These are phyloP conservation scores for Didymella segeticola DNA, from an alignment of 2,329 filamentous ascomycete genomes.

Conservation along the genomic window DNA sequence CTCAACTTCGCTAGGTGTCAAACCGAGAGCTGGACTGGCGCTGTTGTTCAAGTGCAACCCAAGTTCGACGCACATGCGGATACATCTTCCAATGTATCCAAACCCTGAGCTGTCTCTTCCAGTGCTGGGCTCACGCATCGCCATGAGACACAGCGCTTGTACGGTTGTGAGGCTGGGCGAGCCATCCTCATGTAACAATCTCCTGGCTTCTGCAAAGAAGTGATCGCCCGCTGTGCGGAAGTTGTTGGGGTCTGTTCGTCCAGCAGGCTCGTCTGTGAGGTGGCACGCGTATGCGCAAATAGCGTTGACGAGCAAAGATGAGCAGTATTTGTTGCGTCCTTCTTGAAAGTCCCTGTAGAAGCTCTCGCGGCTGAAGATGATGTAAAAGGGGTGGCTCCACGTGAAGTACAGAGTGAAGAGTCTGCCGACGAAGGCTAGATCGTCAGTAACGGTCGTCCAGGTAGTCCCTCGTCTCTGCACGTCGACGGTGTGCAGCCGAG, in stretches of 20 bases:
- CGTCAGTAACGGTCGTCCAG: constrained; percentile 69
- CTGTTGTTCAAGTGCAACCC: constrained; percentile 64
- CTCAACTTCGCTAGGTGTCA: constrained; percentile 54
- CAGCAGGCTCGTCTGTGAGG: constrained; percentile 70
- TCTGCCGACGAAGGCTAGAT: constrained; percentile 66
- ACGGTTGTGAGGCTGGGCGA: constrained; percentile 72
- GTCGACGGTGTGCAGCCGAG: constrained; percentile 20
- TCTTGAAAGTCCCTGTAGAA: constrained; percentile 71
- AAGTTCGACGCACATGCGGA: constrained; percentile 75
- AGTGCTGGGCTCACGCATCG: constrained; percentile 74
- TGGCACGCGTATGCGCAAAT: constrained; percentile 71
- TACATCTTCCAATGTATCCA: constrained; percentile 74
- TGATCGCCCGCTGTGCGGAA: constrained; percentile 73
- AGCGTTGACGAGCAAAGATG: constrained; percentile 70
- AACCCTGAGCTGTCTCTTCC: constrained; percentile 76
- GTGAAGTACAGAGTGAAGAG: constrained; percentile 70
- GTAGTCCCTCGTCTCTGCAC: constrained; percentile 32
- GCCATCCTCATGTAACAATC: constrained; percentile 64
- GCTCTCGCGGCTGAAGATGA: constrained; percentile 73
- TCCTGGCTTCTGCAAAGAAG: constrained; percentile 73
- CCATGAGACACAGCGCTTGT: constrained; percentile 78
- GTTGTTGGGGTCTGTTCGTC: constrained; percentile 67
- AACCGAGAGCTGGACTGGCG: constrained; percentile 34
- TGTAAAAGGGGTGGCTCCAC: constrained; percentile 79
- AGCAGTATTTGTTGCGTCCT: constrained; percentile 70